phyloP scores from a whole-genome alignment of 2,329 filamentous ascomycete genomes.

The Aureobasidium melanogenum region DNA sequence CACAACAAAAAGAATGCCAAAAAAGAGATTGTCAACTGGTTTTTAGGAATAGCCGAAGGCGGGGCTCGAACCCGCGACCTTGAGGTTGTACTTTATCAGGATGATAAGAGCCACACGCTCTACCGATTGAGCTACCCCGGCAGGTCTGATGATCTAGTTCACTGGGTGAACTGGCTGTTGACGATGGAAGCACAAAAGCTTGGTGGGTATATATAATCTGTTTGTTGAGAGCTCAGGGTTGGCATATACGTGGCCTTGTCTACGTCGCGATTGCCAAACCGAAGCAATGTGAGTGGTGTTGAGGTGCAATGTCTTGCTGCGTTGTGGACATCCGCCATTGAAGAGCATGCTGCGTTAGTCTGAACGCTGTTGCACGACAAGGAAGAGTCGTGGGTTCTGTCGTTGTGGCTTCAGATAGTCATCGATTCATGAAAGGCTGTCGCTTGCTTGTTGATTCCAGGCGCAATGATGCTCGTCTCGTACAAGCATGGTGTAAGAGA shows the following conservation, averaged over 20 bases:
- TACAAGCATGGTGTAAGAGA: neutral
- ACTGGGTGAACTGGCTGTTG: neutral
- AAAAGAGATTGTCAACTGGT: neutral
- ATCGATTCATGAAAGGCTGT: no score
- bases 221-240: neutral
- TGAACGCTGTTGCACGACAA: neutral
- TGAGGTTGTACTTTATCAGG: neutral
- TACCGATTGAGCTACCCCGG: slow-evolving; percentile 41
- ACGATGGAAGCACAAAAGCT: neutral
- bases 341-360: neutral
- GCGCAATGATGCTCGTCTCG: neutral
- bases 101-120: slow-evolving; percentile 38
- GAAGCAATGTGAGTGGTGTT: neutral
- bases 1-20: neutral
- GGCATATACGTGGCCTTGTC: neutral
- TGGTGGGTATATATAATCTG: neutral
- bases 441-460: neutral
- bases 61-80: slow-evolving; percentile 10
- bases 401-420: neutral
- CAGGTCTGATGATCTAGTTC: slow-evolving; percentile 14
- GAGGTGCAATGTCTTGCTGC: no score
- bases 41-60: slow-evolving; percentile 8
- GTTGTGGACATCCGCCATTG: no score
- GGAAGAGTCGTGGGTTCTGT: neutral
- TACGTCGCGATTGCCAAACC: neutral